A percentile compares a stretch with the other conserved stretches of the same genome.
Evolutionary conservation across 2,329 filamentous ascomycete genomes (phyloP).

Genomic region (Magnaporthiopsis poae): DNA sequence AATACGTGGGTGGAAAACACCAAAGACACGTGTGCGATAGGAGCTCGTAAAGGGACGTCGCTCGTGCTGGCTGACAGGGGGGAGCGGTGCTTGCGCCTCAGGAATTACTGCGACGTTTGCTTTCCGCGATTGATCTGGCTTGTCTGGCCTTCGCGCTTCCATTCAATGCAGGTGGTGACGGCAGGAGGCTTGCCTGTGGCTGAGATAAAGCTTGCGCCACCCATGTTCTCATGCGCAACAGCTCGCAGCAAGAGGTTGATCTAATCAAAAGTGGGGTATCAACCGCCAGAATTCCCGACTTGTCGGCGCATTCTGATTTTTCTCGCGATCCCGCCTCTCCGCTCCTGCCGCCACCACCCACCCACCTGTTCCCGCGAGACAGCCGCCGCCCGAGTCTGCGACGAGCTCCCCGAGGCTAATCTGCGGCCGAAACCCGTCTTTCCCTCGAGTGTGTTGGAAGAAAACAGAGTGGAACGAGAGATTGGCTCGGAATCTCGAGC

Average conservation of each 20-base stretch:
- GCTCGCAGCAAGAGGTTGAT: not conserved
- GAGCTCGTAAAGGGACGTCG: not conserved
- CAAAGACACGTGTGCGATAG: not conserved
- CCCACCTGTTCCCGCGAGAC: not conserved
- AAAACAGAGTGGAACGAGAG: not conserved
- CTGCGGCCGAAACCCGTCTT: too few species aligned
- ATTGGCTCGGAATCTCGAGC: not conserved
- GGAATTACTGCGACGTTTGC: not conserved
- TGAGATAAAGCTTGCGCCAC: not conserved
- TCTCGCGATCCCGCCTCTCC: not conserved
- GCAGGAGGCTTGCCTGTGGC: not conserved
- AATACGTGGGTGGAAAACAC: too few species aligned
- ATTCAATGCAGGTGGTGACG: not conserved
- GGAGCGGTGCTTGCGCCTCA: not conserved
- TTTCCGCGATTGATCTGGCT: not conserved
- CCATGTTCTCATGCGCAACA: too few species aligned
- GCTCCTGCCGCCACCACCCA: too few species aligned
- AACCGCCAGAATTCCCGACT: not conserved
- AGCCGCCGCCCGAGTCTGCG: not conserved
- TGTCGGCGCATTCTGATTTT: not conserved
- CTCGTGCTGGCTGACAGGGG: not conserved
- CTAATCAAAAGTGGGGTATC: not conserved
- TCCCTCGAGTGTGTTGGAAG: not conserved
- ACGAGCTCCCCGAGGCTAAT: not conserved
- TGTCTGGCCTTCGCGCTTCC: too few species aligned